Evolutionary conservation across 164 flowering plant genomes (phyloP), one percentile per base, ranked within the genome.

Genomic region (Platanus orientalis): DNA sequence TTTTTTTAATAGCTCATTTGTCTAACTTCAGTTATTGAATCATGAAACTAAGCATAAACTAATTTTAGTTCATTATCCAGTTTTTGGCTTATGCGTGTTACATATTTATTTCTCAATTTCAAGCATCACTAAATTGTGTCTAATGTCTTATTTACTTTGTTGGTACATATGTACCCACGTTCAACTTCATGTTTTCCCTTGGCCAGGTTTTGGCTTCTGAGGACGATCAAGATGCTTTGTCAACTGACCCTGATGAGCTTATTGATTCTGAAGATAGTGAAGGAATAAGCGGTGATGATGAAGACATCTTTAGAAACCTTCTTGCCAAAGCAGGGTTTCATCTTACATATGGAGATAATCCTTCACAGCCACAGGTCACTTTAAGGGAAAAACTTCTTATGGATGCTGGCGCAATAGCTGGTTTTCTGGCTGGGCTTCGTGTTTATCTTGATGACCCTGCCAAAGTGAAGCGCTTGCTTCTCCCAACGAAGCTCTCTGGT

Each of bases 331-430:
- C 97, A 55, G 99, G 99, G 20, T 88, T 95, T 75, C 96, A 92
- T 68, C 94, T 95, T 61, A 78, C 94, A 54, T 92, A 86, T 69
- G 97, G 97, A 62, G 99, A 90, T 67, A 92, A 88, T 79, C 78
- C 97, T 74, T 88, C 97, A 58, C 92, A 95, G 60, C 99, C 97
- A 58, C 99, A 87, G 75, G 97, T 92, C 67, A 90, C 97, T 52
- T 76, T 90, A 60, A 81, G 97, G 76, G 97, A 95, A 71, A 92
- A 88, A 72, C 96, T 95, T 68, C 73, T 92, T 42, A 89, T 92
- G 97, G 97, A 95, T 88, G 97, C 99, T 57, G 97, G 99, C 61
- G 97, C 97, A 40, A 94, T 94, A 64, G 97, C 97, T 80, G 97
- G 97, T 65, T 95, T 92, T 70, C 75, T 95, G 57, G 87, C 99